Evolutionary conservation across 805 yeast genomes (phyloP), one percentile per base, ranked within the genome.

Genomic region (Debaryomyces hansenii): DNA sequence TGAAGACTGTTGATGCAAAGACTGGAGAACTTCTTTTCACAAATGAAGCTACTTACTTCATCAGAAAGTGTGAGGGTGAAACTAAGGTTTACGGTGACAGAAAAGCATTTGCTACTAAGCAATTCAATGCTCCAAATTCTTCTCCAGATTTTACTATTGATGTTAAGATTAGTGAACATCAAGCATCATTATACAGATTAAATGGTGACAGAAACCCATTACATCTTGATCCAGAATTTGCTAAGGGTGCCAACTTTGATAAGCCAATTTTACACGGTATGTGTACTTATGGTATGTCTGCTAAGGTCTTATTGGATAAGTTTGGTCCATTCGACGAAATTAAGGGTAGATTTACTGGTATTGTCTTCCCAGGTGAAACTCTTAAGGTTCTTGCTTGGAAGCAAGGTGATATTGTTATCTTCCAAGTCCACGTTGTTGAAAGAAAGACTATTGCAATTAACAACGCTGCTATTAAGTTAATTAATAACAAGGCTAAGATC

Each of bases 201-300:
- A 85, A 92, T 50, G 98, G 97, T 45, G 99, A 92, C 74, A 84
- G 84, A 67, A 92, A 92, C 68, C 99, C 99, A 49, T 78, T 92
- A 57, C 99, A 91, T 72, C 85, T 92, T 63, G 98, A 92, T 70
- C 97, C 98, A 15, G 75, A 66, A 27, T 86, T 91, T 69, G 97
- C 98, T 12, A 80, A 84, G 52, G 87, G 87, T 47, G 97, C 92
- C 40, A 86, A 85, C 50, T 92, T 92, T 66, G 83, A 82, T 41
- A 71, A 74, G 45, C 99, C 99, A 41, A 92, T 92, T 56, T 78
- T 92, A 54, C 99, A 92, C 70, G 99, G 99, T 37, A 78, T 92
- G 68, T 87, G 95, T 60, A 79, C 88, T 15, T 82, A 88, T 64
- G 99, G 99, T 50, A 79, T 91, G 48, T 72, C 87, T 36, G 85